These are phyloP conservation scores for Arthrinium phaeospermum DNA, from an alignment of 2,329 filamentous ascomycete species.

Conservation along the genomic window DNA sequence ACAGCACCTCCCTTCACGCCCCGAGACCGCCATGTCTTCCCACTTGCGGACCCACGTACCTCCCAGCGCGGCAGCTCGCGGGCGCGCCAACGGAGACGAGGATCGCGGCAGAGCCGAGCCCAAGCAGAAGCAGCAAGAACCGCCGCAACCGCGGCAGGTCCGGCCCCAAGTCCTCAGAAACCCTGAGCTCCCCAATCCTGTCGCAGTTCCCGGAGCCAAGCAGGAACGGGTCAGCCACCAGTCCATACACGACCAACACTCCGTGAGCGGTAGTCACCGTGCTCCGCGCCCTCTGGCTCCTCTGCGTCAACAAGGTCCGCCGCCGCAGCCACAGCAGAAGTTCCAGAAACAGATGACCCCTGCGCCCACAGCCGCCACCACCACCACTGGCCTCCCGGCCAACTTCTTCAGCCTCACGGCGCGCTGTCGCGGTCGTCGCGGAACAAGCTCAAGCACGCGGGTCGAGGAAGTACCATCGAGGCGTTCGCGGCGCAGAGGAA, in stretches of 20 bases:
- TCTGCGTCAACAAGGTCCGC: not conserved
- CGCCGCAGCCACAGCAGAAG: not conserved
- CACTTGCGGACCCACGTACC: not conserved
- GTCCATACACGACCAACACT: not conserved
- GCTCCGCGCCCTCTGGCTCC: not conserved
- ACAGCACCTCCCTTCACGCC: not conserved
- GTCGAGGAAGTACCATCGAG: not conserved
- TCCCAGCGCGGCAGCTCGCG: not conserved
- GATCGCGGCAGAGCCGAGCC: not conserved
- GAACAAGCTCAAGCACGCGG: not conserved
- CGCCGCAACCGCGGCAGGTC: not conserved
- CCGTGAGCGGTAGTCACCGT: not conserved
- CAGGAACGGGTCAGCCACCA: not conserved
- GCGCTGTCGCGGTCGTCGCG: not conserved
- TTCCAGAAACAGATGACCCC: not conserved
- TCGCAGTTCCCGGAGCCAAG: not conserved
- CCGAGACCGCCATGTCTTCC: not conserved
- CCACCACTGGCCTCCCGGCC: not conserved
- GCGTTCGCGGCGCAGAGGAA: not conserved
- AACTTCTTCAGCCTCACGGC: slow-evolving; percentile 18
- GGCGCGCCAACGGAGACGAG: not conserved
- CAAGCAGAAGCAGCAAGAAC: not conserved
- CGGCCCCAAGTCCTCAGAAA: slow-evolving; percentile 11
- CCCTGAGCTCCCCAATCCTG: not conserved
- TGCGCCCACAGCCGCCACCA: not conserved